phyloP scores from a whole-genome alignment of 73 alveolate species.

The Urostyla sp. region DNA sequence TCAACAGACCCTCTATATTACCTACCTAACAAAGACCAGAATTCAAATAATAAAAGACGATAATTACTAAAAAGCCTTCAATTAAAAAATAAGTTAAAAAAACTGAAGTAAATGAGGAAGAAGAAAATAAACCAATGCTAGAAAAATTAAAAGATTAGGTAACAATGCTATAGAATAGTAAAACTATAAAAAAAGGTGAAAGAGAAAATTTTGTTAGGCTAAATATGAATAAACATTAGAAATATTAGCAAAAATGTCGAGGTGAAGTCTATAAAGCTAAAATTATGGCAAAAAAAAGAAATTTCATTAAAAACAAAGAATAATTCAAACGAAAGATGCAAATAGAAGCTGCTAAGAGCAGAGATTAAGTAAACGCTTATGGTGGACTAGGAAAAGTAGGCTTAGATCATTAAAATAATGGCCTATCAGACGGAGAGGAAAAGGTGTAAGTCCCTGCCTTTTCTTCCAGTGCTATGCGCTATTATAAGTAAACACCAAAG shows the following conservation, averaged over 20 bases:
- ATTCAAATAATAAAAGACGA: too few species aligned
- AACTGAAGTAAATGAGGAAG: not conserved
- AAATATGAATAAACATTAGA: slow-evolving; percentile 28
- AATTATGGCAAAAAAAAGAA: slow-evolving; percentile 63
- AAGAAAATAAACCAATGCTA: not conserved
- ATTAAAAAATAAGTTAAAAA: not conserved
- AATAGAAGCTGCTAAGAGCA: slow-evolving; percentile 39
- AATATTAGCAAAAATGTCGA: slow-evolving; percentile 27
- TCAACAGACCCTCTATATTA: slow-evolving; percentile 10
- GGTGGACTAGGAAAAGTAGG: slow-evolving; percentile 72
- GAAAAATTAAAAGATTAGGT: not conserved
- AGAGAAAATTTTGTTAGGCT: slow-evolving; percentile 46
- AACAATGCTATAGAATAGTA: not conserved
- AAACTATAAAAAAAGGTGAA: not conserved
- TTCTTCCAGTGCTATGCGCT: slow-evolving; percentile 34
- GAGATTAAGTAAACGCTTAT: slow-evolving; percentile 8
- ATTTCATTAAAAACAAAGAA: slow-evolving; percentile 17
- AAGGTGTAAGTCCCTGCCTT: slow-evolving; percentile 63
- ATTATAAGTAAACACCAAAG: too few species aligned
- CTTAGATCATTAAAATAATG: slow-evolving; percentile 32
- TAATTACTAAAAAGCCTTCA: slow-evolving; percentile 3
- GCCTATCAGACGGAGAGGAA: slow-evolving; percentile 22
- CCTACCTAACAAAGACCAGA: not conserved
- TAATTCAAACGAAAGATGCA: slow-evolving; percentile 5
- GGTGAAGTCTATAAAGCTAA: slow-evolving; percentile 40